phyloP scores from a whole-genome alignment of 2,329 filamentous ascomycete genomes.

The Colletotrichum lini region DNA sequence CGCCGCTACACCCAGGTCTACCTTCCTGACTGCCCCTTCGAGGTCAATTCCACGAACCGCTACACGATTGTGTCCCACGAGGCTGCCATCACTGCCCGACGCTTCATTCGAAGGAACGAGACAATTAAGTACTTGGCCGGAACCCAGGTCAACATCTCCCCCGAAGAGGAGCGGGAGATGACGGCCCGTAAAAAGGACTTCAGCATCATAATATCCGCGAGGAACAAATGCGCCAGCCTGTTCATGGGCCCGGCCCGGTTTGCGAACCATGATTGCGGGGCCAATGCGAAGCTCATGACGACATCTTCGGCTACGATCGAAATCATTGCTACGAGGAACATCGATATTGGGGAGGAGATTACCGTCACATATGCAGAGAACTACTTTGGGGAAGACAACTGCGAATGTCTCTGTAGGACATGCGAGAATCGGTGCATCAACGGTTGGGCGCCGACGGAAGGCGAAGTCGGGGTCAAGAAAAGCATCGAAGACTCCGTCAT shows the following conservation, averaged over 20 bases:
- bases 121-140: constrained; percentile 92
- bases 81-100: constrained; percentile 87
- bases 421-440: constrained; percentile 84
- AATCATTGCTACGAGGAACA: constrained; percentile 86
- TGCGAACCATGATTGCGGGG: constrained; percentile 96
- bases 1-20: constrained; percentile 95
- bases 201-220: constrained; percentile 94
- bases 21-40: constrained; percentile 92
- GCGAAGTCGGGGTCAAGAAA: constrained; percentile 60
- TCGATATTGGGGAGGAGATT: constrained; percentile 91
- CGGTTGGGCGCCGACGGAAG: constrained; percentile 80
- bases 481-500: constrained; percentile 67
- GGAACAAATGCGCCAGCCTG: constrained; percentile 90
- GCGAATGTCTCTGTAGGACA: constrained; percentile 91
- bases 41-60: constrained; percentile 91
- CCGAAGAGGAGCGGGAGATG: constrained; percentile 89
- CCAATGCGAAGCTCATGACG: constrained; percentile 90
- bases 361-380: constrained; percentile 96
- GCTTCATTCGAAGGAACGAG: constrained; percentile 84
- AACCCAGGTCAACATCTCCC: constrained; percentile 92
- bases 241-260: constrained; percentile 97
- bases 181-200: constrained; percentile 91
- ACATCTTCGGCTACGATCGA: constrained; percentile 90
- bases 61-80: constrained; percentile 95
- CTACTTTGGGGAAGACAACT: constrained; percentile 96